These are phyloP conservation scores for Verticillium albo-atrum DNA, from an alignment of 2,329 filamentous ascomycete genomes.

Conservation along the genomic window DNA sequence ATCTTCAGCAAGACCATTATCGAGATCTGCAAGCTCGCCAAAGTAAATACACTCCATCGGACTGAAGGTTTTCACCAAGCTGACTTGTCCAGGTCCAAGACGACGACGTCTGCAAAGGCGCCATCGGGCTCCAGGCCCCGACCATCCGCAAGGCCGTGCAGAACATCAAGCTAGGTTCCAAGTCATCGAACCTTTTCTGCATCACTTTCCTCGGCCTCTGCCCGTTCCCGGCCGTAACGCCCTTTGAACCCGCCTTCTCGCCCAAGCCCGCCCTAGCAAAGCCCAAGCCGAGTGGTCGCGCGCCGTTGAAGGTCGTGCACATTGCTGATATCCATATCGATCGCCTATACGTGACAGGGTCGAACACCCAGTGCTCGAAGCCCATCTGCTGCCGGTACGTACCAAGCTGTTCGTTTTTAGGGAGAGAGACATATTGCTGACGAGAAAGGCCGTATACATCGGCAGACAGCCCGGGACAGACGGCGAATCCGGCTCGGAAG, in stretches of 20 bases:
- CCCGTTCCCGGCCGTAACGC: slow-evolving; percentile 37
- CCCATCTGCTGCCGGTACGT: slow-evolving; percentile 53
- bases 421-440: background rate
- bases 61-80: slow-evolving; percentile 9
- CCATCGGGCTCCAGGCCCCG: slow-evolving; percentile 46
- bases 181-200: slow-evolving; percentile 47
- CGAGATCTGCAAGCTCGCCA: background rate
- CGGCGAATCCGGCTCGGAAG: slow-evolving; percentile 42
- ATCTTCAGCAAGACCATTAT: background rate
- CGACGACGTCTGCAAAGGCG: slow-evolving; percentile 50
- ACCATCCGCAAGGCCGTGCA: slow-evolving; percentile 46
- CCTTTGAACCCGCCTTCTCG: slow-evolving; percentile 35
- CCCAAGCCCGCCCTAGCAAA: slow-evolving; percentile 30
- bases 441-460: slow-evolving; percentile 36
- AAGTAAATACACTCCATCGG: background rate
- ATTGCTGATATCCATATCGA: slow-evolving; percentile 59
- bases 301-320: slow-evolving; percentile 51
- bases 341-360: slow-evolving; percentile 46
- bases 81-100: slow-evolving; percentile 42
- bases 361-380: slow-evolving; percentile 51
- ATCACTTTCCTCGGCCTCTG: slow-evolving; percentile 50
- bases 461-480: slow-evolving; percentile 42
- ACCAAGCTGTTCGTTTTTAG: background rate
- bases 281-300: slow-evolving; percentile 35
- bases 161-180: slow-evolving; percentile 41